These are phyloP conservation scores for Articulospora tetracladia DNA, from an alignment of 495 filamentous ascomycete species.

Conservation along the genomic window DNA sequence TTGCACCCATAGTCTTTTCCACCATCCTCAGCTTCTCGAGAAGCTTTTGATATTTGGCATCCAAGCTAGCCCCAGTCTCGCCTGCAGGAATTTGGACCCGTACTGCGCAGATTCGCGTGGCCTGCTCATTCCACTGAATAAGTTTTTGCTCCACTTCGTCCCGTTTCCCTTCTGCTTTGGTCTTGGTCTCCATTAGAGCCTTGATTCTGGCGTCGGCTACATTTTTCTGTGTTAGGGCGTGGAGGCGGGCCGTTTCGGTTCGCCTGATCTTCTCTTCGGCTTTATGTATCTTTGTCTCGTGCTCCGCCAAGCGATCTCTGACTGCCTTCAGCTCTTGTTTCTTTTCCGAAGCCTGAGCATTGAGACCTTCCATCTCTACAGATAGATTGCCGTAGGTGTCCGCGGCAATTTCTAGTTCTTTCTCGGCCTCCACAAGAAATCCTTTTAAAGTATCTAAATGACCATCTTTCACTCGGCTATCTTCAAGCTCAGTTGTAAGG, in stretches of 20 bases:
- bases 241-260: slow-evolving; percentile 43
- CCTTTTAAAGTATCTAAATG: slow-evolving; percentile 54
- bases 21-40: slow-evolving; percentile 44
- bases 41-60: slow-evolving; percentile 59
- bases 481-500: slow-evolving; percentile 57
- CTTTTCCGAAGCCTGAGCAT: slow-evolving; percentile 35
- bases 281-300: slow-evolving; percentile 46
- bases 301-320: slow-evolving; percentile 35
- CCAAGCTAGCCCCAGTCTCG: slow-evolving; percentile 61
- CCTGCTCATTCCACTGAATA: slow-evolving; percentile 52
- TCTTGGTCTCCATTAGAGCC: slow-evolving; percentile 42
- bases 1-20: slow-evolving; percentile 48
- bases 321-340: slow-evolving; percentile 39
- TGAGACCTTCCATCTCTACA: slow-evolving; percentile 45
- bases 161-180: slow-evolving; percentile 39
- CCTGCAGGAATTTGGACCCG: slow-evolving; percentile 65
- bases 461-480: slow-evolving; percentile 56
- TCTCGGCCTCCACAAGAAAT: slow-evolving; percentile 38
- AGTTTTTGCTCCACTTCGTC: slow-evolving; percentile 44
- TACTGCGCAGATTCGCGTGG: slow-evolving; percentile 44
- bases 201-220: slow-evolving; percentile 48
- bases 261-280: slow-evolving; percentile 52
- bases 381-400: slow-evolving; percentile 49
- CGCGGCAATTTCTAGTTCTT: slow-evolving; percentile 40
- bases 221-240: slow-evolving; percentile 65